Evolutionary conservation across 495 filamentous ascomycete species (phyloP).

Genomic region (Aspergillus cavernicola): DNA sequence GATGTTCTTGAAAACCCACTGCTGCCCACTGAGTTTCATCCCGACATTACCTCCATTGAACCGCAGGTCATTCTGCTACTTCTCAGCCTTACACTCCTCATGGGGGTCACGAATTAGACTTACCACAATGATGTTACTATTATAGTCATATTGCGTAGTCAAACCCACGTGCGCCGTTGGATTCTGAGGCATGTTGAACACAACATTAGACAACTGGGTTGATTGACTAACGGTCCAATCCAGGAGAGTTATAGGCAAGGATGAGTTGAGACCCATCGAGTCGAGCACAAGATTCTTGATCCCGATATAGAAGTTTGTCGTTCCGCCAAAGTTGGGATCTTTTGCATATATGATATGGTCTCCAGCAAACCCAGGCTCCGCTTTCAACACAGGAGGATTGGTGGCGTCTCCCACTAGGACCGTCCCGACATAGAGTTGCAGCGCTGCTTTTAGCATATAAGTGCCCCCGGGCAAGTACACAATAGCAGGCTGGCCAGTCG

Average conservation of each 20-base stretch:
- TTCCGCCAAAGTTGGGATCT: conserved; percentile 32
- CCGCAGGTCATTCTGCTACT: conserved; percentile 43
- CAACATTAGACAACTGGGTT: conserved; percentile 68
- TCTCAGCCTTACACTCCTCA: background rate
- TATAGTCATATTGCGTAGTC: conserved; percentile 61
- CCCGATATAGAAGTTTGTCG: conserved; percentile 40
- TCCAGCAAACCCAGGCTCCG: conserved; percentile 20
- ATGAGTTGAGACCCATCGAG: conserved; percentile 25
- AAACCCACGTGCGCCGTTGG: conserved; percentile 58
- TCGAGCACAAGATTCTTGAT: conserved; percentile 43
- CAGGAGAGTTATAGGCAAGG: conserved; percentile 28
- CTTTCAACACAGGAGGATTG: conserved; percentile 33
- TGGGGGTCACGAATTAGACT: background rate
- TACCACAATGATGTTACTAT: conserved; percentile 36
- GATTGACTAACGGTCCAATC: conserved; percentile 68
- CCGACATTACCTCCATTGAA: conserved; percentile 64
- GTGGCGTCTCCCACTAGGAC: conserved; percentile 39
- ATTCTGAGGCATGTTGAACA: conserved; percentile 60
- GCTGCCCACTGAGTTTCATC: conserved; percentile 62
- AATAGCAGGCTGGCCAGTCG: conserved; percentile 44
- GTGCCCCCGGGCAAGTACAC: conserved; percentile 45
- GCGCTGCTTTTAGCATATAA: conserved; percentile 31
- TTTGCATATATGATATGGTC: conserved; percentile 33
- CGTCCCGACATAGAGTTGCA: conserved; percentile 40
- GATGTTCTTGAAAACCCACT: conserved; percentile 66